Conservation (phyloP, 352 stramenopile species). For the Phytophthora colocasiae region DNA sequence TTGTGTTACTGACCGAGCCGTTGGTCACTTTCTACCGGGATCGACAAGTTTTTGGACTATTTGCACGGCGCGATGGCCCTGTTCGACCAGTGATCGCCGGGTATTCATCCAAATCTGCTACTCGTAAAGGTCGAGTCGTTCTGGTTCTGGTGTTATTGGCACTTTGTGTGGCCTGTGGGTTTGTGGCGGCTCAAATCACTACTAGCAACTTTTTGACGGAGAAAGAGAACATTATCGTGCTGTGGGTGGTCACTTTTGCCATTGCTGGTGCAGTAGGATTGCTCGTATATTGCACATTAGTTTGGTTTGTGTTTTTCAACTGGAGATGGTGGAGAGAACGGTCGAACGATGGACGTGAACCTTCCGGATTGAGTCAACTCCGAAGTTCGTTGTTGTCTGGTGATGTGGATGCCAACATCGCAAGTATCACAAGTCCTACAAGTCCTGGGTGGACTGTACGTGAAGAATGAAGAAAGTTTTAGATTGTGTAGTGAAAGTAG, state of each 20-base stretch:
- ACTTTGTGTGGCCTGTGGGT: constrained; percentile 44
- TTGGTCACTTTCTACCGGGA: constrained; percentile 73
- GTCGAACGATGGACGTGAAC: constrained; percentile 11
- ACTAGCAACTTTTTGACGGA: constrained; percentile 47
- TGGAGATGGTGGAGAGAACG: constrained; percentile 49
- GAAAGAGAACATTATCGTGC: constrained; percentile 36
- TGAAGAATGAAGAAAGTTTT: constrained; percentile 5
- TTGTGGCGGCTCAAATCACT: constrained; percentile 46
- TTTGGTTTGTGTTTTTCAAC: constrained; percentile 53
- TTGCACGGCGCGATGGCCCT: constrained; percentile 44
- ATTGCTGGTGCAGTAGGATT: constrained; percentile 53
- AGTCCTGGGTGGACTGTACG: constrained; percentile 14
- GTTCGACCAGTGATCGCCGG: constrained; percentile 38
- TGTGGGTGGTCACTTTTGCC: constrained; percentile 59
- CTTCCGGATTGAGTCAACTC: constrained; percentile 24
- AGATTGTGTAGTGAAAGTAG: constrained; percentile 5
- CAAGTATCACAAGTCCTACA: constrained; percentile 21
- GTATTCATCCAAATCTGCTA: constrained; percentile 41
- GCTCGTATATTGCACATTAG: constrained; percentile 49
- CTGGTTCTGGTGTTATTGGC: constrained; percentile 41
- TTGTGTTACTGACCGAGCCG: constrained; percentile 53
- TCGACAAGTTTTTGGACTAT: constrained; percentile 52
- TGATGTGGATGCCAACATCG: constrained; percentile 12
- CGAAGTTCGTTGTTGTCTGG: constrained; percentile 28
- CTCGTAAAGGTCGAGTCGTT: constrained; percentile 45